These are phyloP conservation scores for Dictyostelium purpureum DNA, from an alignment of 78 protist species.

Conservation along the genomic window DNA sequence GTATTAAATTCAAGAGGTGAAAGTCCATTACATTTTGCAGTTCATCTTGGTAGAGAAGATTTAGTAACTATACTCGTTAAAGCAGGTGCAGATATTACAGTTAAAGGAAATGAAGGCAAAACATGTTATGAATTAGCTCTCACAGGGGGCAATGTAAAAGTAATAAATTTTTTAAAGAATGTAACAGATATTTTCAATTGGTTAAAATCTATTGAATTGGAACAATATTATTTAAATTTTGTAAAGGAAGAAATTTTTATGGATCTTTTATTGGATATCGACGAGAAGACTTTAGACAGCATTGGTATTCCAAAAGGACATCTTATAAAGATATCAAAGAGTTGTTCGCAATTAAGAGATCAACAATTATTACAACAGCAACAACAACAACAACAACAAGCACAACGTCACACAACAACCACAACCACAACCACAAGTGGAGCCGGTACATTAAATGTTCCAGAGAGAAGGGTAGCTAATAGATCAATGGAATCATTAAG, in stretches of 20 bases:
- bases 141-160: slow-evolving; percentile 30
- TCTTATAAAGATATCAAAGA: slow-evolving; percentile 32
- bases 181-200: slow-evolving; percentile 66
- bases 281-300: slow-evolving; percentile 37
- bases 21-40: slow-evolving; percentile 85
- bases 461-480: neutral
- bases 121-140: slow-evolving; percentile 75
- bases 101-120: slow-evolving; percentile 46
- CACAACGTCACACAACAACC: neutral
- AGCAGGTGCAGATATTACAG: slow-evolving; percentile 82
- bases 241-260: slow-evolving; percentile 76
- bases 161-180: slow-evolving; percentile 50
- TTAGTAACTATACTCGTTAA: slow-evolving; percentile 71
- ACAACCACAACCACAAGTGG: neutral
- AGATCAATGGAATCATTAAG: slow-evolving; percentile 13
- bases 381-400: neutral
- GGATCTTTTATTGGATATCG: slow-evolving; percentile 52
- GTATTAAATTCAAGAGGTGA: slow-evolving; percentile 56
- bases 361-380: neutral
- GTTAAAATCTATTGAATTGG: slow-evolving; percentile 44
- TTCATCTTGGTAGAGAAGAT: slow-evolving; percentile 78
- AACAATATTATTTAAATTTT: slow-evolving; percentile 45
- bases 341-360: slow-evolving; percentile 51
- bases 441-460: neutral
- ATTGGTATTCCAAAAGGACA: slow-evolving; percentile 52